Conservation (phyloP, 208 protist genomes). For the Jaenimonas drosophilae region DNA sequence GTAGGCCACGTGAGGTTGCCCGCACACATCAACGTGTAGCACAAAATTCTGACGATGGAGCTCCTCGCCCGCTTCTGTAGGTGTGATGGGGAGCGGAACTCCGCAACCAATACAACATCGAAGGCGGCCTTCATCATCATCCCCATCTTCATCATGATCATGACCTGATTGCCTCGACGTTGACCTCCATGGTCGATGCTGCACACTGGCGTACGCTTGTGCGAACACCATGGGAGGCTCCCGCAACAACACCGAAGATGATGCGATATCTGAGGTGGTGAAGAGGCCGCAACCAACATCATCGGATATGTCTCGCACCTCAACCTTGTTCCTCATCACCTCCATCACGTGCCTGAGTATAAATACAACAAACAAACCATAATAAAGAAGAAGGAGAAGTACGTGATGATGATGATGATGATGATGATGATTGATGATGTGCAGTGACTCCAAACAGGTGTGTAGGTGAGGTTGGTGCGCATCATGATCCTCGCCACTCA, state of each 20-base stretch:
- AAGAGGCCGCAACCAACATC: constrained; percentile 17
- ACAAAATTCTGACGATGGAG: background rate
- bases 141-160: too few species aligned
- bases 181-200: too few species aligned
- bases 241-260: constrained; percentile 18
- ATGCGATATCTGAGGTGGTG: constrained; percentile 2
- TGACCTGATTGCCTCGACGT: too few species aligned
- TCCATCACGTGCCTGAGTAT: background rate
- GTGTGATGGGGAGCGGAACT: constrained; percentile 5
- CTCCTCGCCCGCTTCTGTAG: background rate
- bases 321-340: constrained; percentile 1
- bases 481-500: too few species aligned
- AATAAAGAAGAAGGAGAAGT: too few species aligned
- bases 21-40: background rate
- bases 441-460: too few species aligned
- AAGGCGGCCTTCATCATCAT: too few species aligned
- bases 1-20: constrained; percentile 6
- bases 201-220: constrained; percentile 21
- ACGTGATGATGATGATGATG: too few species aligned
- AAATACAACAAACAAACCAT: constrained; percentile 2
- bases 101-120: constrained; percentile 32
- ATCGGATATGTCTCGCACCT: constrained; percentile 15
- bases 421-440: too few species aligned
- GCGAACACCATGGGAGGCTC: constrained; percentile 25
- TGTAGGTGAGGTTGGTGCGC: too few species aligned